Base-by-base conservation (phyloP, 148 eudicot genomes). In the Cornus suecica region DNA sequence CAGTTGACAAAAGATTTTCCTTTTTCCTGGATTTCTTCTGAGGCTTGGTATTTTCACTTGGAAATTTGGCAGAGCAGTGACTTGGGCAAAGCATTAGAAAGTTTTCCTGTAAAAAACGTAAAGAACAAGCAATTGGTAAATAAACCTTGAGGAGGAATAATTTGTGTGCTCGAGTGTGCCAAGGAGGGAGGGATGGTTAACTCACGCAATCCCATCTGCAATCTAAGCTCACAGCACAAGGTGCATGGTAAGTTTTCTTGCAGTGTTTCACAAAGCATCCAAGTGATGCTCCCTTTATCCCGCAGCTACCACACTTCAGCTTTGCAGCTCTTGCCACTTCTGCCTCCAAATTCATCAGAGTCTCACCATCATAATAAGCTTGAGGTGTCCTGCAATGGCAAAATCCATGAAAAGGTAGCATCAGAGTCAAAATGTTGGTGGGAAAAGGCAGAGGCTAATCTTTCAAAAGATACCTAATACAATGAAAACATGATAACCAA, bases 181-280 rank as follows among this genome's bases (percentile, higher is more conserved):
- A 16, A 48, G 4, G 18, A 48, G 54, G 7, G 54, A 48, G 54
- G 20, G 2, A 16, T 31, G 27, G 68, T 32, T 30, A 24, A 82
- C 94, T 86, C 78, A 92, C 97, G 54, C 78, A 69, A 69, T 95
- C 94, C 99, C 99, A 95, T 91, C 94, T 89, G 85, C 97, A 92
- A 67, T 54, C 88, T 66, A 70, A 63, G 68, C 80, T 86, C 56
- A 77, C 74, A 54, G 97, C 97, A 83, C 99, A 92, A 30, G 97
- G 91, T 29, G 79, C 97, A 74, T 95, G 99, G 76, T 91, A 95
- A 62, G 77, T 91, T 87, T 77, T 94, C 70, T 91, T 83, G 74
- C 99, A 95, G 18, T 91, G 77, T 71, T 88, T 91, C 68, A 83
- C 82, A 84, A 68, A 90, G 83, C 97, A 95, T 25, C 99, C 99